These are phyloP conservation scores for Ceratobasidium sp. DNA, from an alignment of 1,284 basidiomycete genomes.

Conservation along the genomic window DNA sequence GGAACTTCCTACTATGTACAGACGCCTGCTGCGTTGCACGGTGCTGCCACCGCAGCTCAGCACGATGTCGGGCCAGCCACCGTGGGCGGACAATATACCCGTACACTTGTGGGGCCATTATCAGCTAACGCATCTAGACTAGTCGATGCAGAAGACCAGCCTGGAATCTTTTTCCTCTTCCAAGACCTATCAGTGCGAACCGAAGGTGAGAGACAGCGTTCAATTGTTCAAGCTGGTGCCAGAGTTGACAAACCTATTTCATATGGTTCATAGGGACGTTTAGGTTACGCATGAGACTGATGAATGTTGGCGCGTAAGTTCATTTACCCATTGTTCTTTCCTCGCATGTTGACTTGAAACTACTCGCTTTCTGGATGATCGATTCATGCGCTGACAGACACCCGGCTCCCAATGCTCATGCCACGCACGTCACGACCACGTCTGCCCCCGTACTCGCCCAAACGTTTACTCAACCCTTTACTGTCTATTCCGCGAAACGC, in stretches of 20 bases:
- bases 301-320: slow-evolving; percentile 86
- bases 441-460: slow-evolving; percentile 81
- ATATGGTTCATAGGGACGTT: slow-evolving; percentile 66
- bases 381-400: slow-evolving; percentile 59
- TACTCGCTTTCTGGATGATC: slow-evolving; percentile 10
- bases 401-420: slow-evolving; percentile 75
- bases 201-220: slow-evolving; percentile 66
- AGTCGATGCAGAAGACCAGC: slow-evolving; percentile 81
- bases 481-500: slow-evolving; percentile 91
- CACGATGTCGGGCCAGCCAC: slow-evolving; percentile 21
- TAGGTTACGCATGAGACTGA: slow-evolving; percentile 79
- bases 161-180: slow-evolving; percentile 88
- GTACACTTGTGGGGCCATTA: slow-evolving; percentile 88
- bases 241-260: background rate
- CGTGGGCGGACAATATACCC: slow-evolving; percentile 64
- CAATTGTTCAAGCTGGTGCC: background rate
- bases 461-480: slow-evolving; percentile 85
- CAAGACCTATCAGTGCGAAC: slow-evolving; percentile 89
- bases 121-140: slow-evolving; percentile 85
- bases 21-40: slow-evolving; percentile 43
- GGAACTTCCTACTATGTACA: slow-evolving; percentile 43
- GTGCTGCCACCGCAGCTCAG: slow-evolving; percentile 32
- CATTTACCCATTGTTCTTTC: slow-evolving; percentile 18
- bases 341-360: slow-evolving; percentile 21
- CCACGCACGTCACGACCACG: slow-evolving; percentile 69